Evolutionary conservation across 2,329 filamentous ascomycete genomes (phyloP).

Genomic region (Sclerotiophoma versabilis): DNA sequence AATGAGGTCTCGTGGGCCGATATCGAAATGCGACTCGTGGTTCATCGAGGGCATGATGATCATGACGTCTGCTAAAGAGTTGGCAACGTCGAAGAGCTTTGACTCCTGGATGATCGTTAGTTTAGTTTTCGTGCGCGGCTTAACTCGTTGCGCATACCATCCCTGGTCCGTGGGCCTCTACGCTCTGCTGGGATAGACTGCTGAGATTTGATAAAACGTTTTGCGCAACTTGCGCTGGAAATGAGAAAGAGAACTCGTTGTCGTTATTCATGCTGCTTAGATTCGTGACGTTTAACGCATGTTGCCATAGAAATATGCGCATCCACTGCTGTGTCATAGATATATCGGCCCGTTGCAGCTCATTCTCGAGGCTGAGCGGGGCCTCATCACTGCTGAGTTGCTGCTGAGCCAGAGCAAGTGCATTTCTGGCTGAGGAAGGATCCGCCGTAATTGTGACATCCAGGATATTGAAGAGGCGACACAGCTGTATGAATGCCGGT

Average conservation of each 20-base stretch:
- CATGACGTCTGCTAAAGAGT: slow-evolving; percentile 48
- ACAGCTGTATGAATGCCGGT: slow-evolving; percentile 45
- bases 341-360: slow-evolving; percentile 46
- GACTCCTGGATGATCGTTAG: slow-evolving; percentile 34
- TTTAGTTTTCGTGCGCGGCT: too few relatives aligned
- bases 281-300: slow-evolving; percentile 45
- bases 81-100: slow-evolving; percentile 46
- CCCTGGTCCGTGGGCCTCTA: slow-evolving; percentile 47
- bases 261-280: slow-evolving; percentile 38
- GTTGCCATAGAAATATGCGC: slow-evolving; percentile 48
- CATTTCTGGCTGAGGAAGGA: slow-evolving; percentile 36
- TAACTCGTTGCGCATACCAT: slow-evolving; percentile 34
- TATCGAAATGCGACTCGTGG: slow-evolving; percentile 38
- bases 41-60: slow-evolving; percentile 46
- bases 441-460: slow-evolving; percentile 46
- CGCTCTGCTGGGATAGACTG: slow-evolving; percentile 40
- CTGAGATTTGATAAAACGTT: slow-evolving; percentile 41
- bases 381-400: slow-evolving; percentile 41
- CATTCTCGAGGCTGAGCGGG: slow-evolving; percentile 41
- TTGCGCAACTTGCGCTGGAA: slow-evolving; percentile 45
- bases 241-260: slow-evolving; percentile 46
- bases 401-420: slow-evolving; percentile 42
- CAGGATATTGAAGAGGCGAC: slow-evolving; percentile 44
- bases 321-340: slow-evolving; percentile 50
- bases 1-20: slow-evolving; percentile 45